These are phyloP conservation scores for Ganoderma boninense DNA, from an alignment of 1,284 basidiomycete genomes.

Conservation along the genomic window DNA sequence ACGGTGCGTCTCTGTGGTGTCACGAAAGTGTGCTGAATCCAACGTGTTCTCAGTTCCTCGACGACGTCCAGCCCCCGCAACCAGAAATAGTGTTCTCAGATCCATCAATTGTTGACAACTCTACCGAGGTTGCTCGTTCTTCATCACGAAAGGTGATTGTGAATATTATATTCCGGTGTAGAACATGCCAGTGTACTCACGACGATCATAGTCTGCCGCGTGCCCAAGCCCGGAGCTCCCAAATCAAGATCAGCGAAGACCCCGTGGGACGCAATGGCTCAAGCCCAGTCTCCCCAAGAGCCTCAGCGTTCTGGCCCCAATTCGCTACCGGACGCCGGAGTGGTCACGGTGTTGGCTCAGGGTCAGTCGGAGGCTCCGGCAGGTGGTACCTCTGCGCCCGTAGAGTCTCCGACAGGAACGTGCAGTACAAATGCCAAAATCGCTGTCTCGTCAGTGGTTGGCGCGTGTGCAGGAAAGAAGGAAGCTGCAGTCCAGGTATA, in stretches of 20 bases:
- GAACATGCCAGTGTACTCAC: not conserved
- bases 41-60: not conserved
- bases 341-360: not conserved
- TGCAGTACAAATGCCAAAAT: not conserved
- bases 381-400: not conserved
- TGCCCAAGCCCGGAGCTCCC: too few relatives aligned
- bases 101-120: not conserved
- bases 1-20: not conserved
- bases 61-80: not conserved
- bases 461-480: not conserved
- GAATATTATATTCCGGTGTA: not conserved
- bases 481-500: not conserved
- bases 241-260: conserved; percentile 19
- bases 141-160: not conserved
- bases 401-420: not conserved
- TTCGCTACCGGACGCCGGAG: not conserved
- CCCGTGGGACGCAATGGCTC: conserved; percentile 27
- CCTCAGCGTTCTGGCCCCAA: not conserved
- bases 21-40: not conserved
- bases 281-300: conserved; percentile 4
- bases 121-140: not conserved
- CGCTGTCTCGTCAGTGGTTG: not conserved
- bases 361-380: not conserved
- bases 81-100: conserved; percentile 4
- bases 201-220: not conserved